Evolutionary conservation across 2,329 filamentous ascomycete species (phyloP).

Genomic region (Monilinia laxa): DNA sequence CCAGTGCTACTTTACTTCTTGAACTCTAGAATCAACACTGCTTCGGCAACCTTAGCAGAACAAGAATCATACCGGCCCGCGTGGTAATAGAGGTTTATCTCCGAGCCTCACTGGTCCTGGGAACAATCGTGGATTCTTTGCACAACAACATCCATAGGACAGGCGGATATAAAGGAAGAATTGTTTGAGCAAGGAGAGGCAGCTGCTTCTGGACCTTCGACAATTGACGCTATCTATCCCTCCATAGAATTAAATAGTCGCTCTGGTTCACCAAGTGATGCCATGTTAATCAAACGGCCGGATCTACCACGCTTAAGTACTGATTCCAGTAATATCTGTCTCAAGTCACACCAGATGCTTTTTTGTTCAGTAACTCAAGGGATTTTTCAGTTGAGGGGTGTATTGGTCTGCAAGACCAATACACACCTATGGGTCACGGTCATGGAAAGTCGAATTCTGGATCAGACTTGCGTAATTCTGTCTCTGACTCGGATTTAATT

Average conservation of each 20-base stretch:
- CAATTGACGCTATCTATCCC: background rate
- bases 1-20: background rate
- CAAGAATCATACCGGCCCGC: constrained; percentile 11
- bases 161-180: too few relatives aligned
- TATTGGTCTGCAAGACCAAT: background rate
- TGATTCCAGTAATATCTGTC: constrained; percentile 23
- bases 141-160: background rate
- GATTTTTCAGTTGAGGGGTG: background rate
- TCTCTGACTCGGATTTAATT: too few relatives aligned
- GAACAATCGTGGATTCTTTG: background rate
- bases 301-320: constrained; percentile 33
- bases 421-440: background rate
- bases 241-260: background rate
- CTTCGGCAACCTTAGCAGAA: constrained; percentile 33
- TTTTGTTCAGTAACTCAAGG: background rate
- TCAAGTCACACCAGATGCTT: constrained; percentile 28
- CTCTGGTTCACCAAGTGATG: constrained; percentile 38
- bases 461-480: constrained; percentile 1
- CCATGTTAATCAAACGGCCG: constrained; percentile 37
- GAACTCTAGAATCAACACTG: background rate
- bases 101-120: too few relatives aligned
- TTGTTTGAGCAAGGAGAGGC: too few relatives aligned
- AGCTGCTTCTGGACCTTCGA: background rate
- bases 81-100: too few relatives aligned
- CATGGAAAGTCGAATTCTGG: background rate